These are phyloP conservation scores for Hanseniaspora mollemarum DNA, from an alignment of 805 yeast species.

Conservation along the genomic window DNA sequence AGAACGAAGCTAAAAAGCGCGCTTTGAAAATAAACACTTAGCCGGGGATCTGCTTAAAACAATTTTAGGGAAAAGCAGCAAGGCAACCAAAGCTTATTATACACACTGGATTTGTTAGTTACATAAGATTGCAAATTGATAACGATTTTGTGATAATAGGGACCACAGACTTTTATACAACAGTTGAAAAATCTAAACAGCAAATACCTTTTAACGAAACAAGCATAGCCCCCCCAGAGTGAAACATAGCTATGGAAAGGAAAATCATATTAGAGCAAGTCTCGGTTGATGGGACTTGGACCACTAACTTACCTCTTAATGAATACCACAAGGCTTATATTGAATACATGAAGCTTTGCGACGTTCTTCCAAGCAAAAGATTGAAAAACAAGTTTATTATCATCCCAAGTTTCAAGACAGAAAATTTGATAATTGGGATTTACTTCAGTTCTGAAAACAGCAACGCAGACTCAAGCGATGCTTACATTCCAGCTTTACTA, in stretches of 20 bases:
- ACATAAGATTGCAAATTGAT: too few species aligned
- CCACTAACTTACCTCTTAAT: background rate
- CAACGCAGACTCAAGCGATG: constrained; percentile 33
- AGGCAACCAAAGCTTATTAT: too few species aligned
- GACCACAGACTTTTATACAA: too few species aligned
- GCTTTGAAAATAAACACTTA: too few species aligned
- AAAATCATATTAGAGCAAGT: constrained; percentile 6
- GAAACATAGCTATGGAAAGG: background rate
- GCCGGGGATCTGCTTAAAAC: background rate
- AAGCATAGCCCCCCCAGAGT: too few species aligned
- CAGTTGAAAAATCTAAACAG: too few species aligned
- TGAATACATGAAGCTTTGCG: constrained; percentile 32
- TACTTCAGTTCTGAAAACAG: constrained; percentile 59
- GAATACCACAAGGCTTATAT: constrained; percentile 48
- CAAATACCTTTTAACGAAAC: too few species aligned
- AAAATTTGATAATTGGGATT: constrained; percentile 41
- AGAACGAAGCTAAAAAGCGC: too few species aligned
- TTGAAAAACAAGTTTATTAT: constrained; percentile 38
- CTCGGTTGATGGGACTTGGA: constrained; percentile 9
- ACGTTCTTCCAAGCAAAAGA: constrained; percentile 19
- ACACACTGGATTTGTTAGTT: background rate
- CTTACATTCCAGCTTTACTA: constrained; percentile 36
- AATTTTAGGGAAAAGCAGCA: too few species aligned
- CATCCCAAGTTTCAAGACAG: constrained; percentile 22
- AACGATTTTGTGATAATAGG: too few species aligned